Base-by-base conservation (phyloP, 2,329 filamentous ascomycete species). In the Aspergillus ruber region DNA sequence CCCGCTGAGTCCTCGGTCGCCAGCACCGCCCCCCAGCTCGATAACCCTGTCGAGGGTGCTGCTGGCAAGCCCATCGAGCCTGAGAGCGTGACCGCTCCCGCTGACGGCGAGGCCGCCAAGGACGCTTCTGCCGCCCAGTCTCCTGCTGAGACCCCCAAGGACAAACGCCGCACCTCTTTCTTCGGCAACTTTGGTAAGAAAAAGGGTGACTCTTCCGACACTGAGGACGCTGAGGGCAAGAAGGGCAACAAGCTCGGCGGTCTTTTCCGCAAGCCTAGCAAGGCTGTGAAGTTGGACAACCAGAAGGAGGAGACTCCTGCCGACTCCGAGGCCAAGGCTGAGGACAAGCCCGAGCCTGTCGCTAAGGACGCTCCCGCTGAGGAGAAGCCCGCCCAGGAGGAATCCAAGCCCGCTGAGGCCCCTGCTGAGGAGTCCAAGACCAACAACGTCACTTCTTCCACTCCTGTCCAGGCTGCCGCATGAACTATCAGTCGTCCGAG, bases 151-250 rank as follows among this genome's bases (percentile, higher is more conserved):
- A 57, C 66, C 23, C 65, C 62, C 41, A 72, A 74, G 62, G 68
- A 73, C 53, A 74, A 75, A 67, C 75, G 73, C 55, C 74, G 70
- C 61, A 73, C 70, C 59, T 80, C 76, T 59, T 72, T 73, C 63
- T 81, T 80, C 63, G 73, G 74, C 55, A 75, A 71, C 64, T 72
- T 79, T 49, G 72, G 74, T 50, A 66, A 72, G 64, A 74, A 73
- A 68, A 77, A 74, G 63, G 61, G 64, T 45, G 74, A 76, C 53
- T 67, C 70, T n/a, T 66, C 69, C 9, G 75, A 77, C 58, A 65
- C 68, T 51, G 70, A 74, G 55, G 69, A 64, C 53, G 65, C 70
- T 33, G 75, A 77, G 51, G 69, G 63, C 38, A 72, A 74, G 58
- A 67, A 69, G 62, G 52, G 55, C 52, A 68, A 66, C 58, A 71